Percentiles rank a stretch among this genome's conserved stretches.
phyloP scores from a whole-genome alignment of 2,329 filamentous ascomycete genomes.

The Fusarium musae region DNA sequence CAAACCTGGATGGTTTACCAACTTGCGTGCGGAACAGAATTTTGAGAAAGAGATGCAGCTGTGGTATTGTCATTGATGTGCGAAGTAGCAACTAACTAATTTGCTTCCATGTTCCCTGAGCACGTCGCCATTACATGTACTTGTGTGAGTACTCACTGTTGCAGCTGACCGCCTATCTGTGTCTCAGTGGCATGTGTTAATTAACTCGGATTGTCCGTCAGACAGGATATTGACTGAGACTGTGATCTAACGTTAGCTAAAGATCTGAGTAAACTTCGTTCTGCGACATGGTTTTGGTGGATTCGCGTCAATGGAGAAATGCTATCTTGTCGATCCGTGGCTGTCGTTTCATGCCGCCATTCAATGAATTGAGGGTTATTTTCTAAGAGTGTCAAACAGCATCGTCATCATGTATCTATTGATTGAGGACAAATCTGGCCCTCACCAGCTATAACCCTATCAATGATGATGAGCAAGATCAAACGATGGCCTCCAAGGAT shows the following conservation, averaged over 20 bases:
- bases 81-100: neutral
- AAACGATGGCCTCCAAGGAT: neutral
- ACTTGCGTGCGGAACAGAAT: neutral
- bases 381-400: neutral
- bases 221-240: conserved; percentile 6
- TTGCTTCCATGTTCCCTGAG: neutral
- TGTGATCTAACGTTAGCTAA: neutral
- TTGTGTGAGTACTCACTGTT: neutral
- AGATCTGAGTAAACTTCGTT: conserved; percentile 1
- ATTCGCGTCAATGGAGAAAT: conserved; percentile 5
- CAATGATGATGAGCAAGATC: neutral
- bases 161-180: conserved; percentile 3
- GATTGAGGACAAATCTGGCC: neutral
- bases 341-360: neutral
- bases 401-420: neutral
- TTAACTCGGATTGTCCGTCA: neutral
- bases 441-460: neutral
- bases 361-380: neutral
- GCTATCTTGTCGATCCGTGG: neutral
- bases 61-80: neutral
- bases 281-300: neutral
- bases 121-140: neutral
- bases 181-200: conserved; percentile 15
- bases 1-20: neutral
- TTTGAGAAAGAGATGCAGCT: neutral